A percentile compares a stretch with the other conserved stretches of the same genome.
Evolutionary conservation across 441 rosid species (phyloP).

Genomic region (Viola pubescens): DNA sequence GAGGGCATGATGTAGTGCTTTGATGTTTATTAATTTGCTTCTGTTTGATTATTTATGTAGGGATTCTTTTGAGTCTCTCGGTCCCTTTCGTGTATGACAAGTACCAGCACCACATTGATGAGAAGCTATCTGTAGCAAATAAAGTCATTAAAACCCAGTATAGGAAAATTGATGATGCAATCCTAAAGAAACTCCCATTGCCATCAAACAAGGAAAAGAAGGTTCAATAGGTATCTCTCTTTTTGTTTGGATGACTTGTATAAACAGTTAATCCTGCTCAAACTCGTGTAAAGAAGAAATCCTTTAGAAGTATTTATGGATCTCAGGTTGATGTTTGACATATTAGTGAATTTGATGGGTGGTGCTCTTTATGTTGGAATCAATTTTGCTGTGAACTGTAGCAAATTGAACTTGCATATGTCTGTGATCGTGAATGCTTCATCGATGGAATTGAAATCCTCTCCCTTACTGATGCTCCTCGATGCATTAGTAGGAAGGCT

Average conservation of each 20-base stretch:
- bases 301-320: not conserved
- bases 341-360: too few species aligned
- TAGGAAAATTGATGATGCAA: slow-evolving; percentile 38
- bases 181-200: slow-evolving; percentile 49
- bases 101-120: slow-evolving; percentile 59
- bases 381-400: too few species aligned
- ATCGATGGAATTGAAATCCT: too few species aligned
- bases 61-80: slow-evolving; percentile 55
- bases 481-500: too few species aligned
- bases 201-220: slow-evolving; percentile 60
- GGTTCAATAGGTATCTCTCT: slow-evolving; percentile 50
- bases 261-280: not conserved
- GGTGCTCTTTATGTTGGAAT: too few species aligned
- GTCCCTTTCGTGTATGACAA: slow-evolving; percentile 63
- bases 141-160: slow-evolving; percentile 40
- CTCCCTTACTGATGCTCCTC: too few species aligned
- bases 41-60: slow-evolving; percentile 28
- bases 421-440: too few species aligned
- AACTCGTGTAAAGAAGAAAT: not conserved
- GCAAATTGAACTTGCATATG: too few species aligned
- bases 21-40: not conserved
- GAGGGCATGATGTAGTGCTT: not conserved
- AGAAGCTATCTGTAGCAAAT: slow-evolving; percentile 40
- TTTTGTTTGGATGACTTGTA: too few species aligned
- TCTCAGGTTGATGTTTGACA: too few species aligned